Evolutionary conservation across 2,329 filamentous ascomycete species (phyloP), one percentile per base, ranked within the genome.

Genomic region (Ophiocordyceps camponoti-saundersi): DNA sequence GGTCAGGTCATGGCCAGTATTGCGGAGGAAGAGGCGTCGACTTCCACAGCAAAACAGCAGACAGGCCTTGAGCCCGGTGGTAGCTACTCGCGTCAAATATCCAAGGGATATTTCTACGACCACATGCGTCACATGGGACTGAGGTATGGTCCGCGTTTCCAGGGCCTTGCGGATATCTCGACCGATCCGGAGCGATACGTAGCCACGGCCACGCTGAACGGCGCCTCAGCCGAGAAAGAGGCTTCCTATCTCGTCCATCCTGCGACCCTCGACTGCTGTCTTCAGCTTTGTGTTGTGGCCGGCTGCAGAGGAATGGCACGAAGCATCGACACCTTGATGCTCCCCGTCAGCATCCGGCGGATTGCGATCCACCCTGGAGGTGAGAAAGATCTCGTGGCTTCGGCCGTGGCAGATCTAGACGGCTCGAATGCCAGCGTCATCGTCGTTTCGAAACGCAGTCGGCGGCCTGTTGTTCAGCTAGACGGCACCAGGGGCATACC

Each of bases 131-230:
- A n/a, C 12, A 11, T 42, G 11, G 50, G 50, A 13, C n/a, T 51
- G 22, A 44, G 49, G 6, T 51, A 45, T 29, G 48, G 48, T 5
- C 46, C 48, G 7, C 36, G 34, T 2, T 49, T 51, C 21, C 42
- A 49, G n/a, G 48, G 48, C 7, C 21, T 51, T 13, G 41, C n/a
- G 12, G 42, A 50, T 5, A 49, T 51, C 22, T 49, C 50, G 34
- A 44, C 45, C 18, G 18, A 49, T 45, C 29, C 47, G 5, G 23
- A 40, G 2, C 23, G 23, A 15, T 6, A 6, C 42, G 32, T 6
- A n/a, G 46, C 34, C 3, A 39, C 21, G 4, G 46, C 46, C 6
- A 20, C 44, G 2, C 30, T 45, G 6, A 3, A 10, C 7, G 34
- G 46, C 23, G 39, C 39, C 3, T 6, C 29, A 7, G 32, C n/a